Base-by-base conservation (phyloP, 2,329 filamentous ascomycete species). In the Aspergillus glaucus region DNA sequence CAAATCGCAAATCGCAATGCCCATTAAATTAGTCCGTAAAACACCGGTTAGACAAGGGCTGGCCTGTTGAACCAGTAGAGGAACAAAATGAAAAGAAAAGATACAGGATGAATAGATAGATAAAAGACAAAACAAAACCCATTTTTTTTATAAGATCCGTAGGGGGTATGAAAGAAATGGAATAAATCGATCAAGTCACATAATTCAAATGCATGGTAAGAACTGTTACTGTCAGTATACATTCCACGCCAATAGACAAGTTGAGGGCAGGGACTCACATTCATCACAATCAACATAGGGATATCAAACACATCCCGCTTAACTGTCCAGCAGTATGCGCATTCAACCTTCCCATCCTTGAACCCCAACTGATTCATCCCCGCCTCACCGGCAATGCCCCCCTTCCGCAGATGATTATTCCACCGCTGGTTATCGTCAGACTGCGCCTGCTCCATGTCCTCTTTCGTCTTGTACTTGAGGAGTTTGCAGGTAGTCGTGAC, bases 241-340 rank as follows among this genome's bases (percentile, higher is more conserved):
- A 19, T 47, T 14, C 34, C 36, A 34, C 7, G n/a, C 17, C 5
- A 24, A 44, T 7, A 43, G 6, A 26, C 4, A 37, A 26, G 12
- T 12, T 22, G 46, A 43, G 15, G 40, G 42, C 19, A 17, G 30
- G n/a, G 9, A 85, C 91, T 85, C 69, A 96, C 93, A 74, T 96
- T 96, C 76, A 97, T 92, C 63, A 96, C 88, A 69, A 97, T 94
- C 74, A 97, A 78, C 89, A 96, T 95, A 19, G 93, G 93, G 69
- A 97, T 95, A 73, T 97, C 92, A 73, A 97, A 97, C 37, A 93
- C 88, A 69, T 98, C 93, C 55, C 92, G 80, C 74, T 95, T 95
- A 54, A 97, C 91, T 55, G 88, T 92, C 91, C 92, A 97, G 74
- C 88, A 95, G 72, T 94, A 95, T 61, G 87, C 90, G 74, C 91